Conservation (phyloP, 2,329 filamentous ascomycete genomes). For the Cordyceps tenuipes region DNA sequence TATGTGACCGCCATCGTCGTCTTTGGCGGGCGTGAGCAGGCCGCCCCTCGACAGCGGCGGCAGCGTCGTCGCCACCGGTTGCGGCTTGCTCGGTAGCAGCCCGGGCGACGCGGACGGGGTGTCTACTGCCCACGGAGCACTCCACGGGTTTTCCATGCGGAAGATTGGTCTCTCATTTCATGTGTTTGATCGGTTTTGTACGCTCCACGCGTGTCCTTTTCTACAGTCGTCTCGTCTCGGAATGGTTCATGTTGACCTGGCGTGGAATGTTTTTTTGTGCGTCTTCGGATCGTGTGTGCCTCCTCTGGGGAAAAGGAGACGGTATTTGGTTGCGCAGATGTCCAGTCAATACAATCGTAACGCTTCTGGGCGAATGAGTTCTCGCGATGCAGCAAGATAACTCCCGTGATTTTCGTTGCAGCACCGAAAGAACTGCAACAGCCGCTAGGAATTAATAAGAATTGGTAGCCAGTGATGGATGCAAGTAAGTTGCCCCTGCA, state of each 20-base stretch:
- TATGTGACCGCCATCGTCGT: background rate
- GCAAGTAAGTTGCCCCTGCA: background rate
- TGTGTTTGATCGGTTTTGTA: background rate
- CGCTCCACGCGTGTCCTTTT: background rate
- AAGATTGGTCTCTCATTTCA: background rate
- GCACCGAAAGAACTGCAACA: too few species aligned
- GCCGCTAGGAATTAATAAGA: too few species aligned
- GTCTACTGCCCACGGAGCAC: slow-evolving; percentile 48
- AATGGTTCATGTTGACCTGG: background rate
- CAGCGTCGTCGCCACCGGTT: background rate
- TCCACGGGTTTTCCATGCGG: slow-evolving; percentile 56
- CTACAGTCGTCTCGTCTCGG: background rate
- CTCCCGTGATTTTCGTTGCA: too few species aligned
- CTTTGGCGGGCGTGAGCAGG: background rate
- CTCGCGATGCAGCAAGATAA: too few species aligned
- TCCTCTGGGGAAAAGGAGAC: too few species aligned
- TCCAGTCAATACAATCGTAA: too few species aligned
- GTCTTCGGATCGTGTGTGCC: too few species aligned
- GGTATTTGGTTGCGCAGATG: too few species aligned
- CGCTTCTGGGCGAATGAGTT: too few species aligned
- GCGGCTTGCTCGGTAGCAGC: slow-evolving; percentile 14
- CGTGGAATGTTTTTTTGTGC: background rate
- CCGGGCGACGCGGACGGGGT: slow-evolving; percentile 18
- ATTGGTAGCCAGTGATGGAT: too few species aligned
- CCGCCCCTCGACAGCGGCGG: background rate